A percentile compares a stretch with the other conserved stretches of the same genome.
Conservation (phyloP, 2,329 filamentous ascomycete genomes). For the Ophiostoma angusticollis region DNA sequence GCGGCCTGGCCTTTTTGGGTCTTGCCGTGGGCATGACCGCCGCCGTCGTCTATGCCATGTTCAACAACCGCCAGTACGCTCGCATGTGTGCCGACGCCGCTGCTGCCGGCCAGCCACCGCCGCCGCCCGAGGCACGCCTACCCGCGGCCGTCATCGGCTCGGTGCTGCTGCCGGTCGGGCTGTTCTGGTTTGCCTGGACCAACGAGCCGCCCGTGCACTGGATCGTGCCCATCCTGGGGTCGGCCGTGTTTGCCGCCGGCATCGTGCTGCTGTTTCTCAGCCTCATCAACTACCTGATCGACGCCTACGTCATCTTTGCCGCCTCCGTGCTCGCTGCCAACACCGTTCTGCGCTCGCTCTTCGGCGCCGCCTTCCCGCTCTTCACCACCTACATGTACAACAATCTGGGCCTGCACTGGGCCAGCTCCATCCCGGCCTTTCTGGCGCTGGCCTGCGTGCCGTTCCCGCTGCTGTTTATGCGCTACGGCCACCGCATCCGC, state of each 20-base stretch:
- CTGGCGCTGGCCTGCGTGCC: conserved; percentile 58
- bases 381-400: conserved; percentile 51
- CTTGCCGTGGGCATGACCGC: conserved; percentile 53
- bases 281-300: conserved; percentile 54
- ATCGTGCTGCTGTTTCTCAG: conserved; percentile 54
- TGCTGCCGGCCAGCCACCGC: conserved; percentile 42
- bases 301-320: conserved; percentile 62
- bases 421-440: conserved; percentile 59
- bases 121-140: conserved; percentile 54
- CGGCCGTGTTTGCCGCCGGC: conserved; percentile 28
- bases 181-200: conserved; percentile 61
- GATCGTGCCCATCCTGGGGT: conserved; percentile 24
- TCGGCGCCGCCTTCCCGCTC: conserved; percentile 60
- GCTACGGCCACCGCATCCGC: conserved; percentile 52
- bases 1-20: conserved; percentile 55
- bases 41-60: conserved; percentile 42
- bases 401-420: conserved; percentile 62
- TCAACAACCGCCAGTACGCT: conserved; percentile 42
- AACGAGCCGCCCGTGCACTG: conserved; percentile 31
- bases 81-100: conserved; percentile 28
- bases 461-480: conserved; percentile 65
- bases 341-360: conserved; percentile 56
- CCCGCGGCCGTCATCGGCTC: conserved; percentile 49
- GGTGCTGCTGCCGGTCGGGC: conserved; percentile 46
- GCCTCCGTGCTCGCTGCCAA: conserved; percentile 64